These are phyloP conservation scores for Allantophomopsis cytisporea DNA, from an alignment of 2,329 filamentous ascomycete genomes.

Conservation along the genomic window DNA sequence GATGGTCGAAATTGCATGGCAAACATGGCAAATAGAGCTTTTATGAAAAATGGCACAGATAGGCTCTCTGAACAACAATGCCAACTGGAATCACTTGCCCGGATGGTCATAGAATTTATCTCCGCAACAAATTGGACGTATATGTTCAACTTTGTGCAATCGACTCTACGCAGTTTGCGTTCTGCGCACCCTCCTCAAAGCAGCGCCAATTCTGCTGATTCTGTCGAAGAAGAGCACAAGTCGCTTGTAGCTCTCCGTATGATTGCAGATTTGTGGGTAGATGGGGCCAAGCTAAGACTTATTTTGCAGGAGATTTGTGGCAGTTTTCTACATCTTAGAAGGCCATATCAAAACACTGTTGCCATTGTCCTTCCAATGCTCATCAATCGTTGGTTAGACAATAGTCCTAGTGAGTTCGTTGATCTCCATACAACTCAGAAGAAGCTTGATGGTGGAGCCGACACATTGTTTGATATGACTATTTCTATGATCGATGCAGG, in stretches of 20 bases:
- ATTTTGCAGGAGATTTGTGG: slow-evolving; percentile 54
- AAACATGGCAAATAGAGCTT: slow-evolving; percentile 11
- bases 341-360: slow-evolving; percentile 48
- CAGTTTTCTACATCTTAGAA: slow-evolving; percentile 52
- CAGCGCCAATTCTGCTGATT: slow-evolving; percentile 9
- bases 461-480: slow-evolving; percentile 58
- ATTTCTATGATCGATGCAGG: slow-evolving; percentile 45
- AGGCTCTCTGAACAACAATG: slow-evolving; percentile 16
- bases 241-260: slow-evolving; percentile 42
- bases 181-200: slow-evolving; percentile 13
- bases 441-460: slow-evolving; percentile 49
- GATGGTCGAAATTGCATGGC: slow-evolving; percentile 9
- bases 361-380: slow-evolving; percentile 48
- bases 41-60: slow-evolving; percentile 10
- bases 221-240: slow-evolving; percentile 1
- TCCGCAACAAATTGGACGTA: slow-evolving; percentile 50
- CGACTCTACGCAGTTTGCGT: slow-evolving; percentile 14
- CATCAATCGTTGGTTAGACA: slow-evolving; percentile 52
- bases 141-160: slow-evolving; percentile 44
- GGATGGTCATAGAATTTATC: slow-evolving; percentile 46
- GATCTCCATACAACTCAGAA: slow-evolving; percentile 44
- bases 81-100: slow-evolving; percentile 39
- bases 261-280: slow-evolving; percentile 51
- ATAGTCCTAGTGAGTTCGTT: slow-evolving; percentile 51
- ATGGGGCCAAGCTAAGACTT: slow-evolving; percentile 43